These are phyloP conservation scores for Mycosphaerella sp. DNA, from an alignment of 2,329 filamentous ascomycete genomes.

Conservation along the genomic window DNA sequence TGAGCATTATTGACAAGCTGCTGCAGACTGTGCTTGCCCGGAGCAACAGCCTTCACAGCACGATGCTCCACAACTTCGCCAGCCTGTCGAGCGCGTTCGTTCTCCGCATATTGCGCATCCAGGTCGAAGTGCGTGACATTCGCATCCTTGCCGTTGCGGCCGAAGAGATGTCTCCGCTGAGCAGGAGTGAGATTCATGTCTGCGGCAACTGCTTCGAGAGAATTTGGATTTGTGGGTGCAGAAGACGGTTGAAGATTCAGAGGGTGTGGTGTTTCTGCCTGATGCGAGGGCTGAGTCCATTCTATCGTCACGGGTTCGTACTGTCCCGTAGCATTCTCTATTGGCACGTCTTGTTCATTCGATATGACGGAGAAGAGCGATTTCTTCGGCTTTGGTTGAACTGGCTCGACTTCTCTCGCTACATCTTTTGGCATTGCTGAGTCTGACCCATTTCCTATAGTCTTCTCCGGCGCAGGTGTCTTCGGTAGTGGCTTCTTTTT, in stretches of 20 bases:
- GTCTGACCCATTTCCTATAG: conserved; percentile 1
- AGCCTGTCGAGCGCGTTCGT: conserved; percentile 66
- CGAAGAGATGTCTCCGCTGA: conserved; percentile 77
- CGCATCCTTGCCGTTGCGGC: conserved; percentile 48
- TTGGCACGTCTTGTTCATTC: conserved; percentile 30
- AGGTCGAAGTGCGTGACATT: conserved; percentile 82
- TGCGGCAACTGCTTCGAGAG: conserved; percentile 64
- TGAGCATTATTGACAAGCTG: conserved; percentile 80
- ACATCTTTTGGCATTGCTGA: neutral
- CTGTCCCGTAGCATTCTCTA: conserved; percentile 3
- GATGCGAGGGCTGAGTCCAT: conserved; percentile 17
- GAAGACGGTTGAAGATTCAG: conserved; percentile 10
- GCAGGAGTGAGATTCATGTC: conserved; percentile 73
- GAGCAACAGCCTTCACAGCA: conserved; percentile 72
- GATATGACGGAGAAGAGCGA: conserved; percentile 63
- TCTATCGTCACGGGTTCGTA: conserved; percentile 36
- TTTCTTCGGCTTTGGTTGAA: conserved; percentile 52
- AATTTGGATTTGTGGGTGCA: conserved; percentile 37
- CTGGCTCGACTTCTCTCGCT: conserved; percentile 8
- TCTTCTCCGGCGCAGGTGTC: conserved; percentile 8
- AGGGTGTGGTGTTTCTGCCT: conserved; percentile 1
- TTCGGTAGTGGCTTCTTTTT: conserved; percentile 55
- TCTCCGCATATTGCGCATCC: conserved; percentile 77
- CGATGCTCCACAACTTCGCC: conserved; percentile 68
- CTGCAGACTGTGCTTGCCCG: conserved; percentile 82